Conservation (phyloP, 371 early-diverging fungal species). For the Nematocida sp. region DNA sequence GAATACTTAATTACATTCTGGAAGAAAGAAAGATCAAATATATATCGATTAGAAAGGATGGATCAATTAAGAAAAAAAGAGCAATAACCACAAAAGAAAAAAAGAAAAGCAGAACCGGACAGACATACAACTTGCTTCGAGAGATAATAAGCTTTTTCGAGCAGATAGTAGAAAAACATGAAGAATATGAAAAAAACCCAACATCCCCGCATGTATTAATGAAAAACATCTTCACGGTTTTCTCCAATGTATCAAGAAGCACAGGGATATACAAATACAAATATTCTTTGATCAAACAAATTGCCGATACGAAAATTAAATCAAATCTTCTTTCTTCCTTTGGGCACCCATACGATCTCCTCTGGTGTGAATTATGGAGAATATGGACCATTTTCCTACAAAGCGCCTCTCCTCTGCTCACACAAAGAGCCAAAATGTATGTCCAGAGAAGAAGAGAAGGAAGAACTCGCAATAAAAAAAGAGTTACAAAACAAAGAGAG, state of each 20-base stretch:
- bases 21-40: constrained; percentile 88
- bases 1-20: constrained; percentile 93
- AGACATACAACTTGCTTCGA: constrained; percentile 83
- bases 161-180: constrained; percentile 86
- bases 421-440: constrained; percentile 81
- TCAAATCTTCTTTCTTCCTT: neutral
- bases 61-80: constrained; percentile 90
- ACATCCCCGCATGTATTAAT: constrained; percentile 85
- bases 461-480: constrained; percentile 20
- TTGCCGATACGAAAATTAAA: constrained; percentile 72
- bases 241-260: constrained; percentile 93
- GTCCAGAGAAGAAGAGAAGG: constrained; percentile 10
- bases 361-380: constrained; percentile 98
- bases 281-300: constrained; percentile 91
- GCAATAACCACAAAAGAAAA: constrained; percentile 96
- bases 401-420: constrained; percentile 88
- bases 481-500: constrained; percentile 79
- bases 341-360: constrained; percentile 82
- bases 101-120: constrained; percentile 95
- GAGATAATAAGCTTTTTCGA: constrained; percentile 94
- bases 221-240: constrained; percentile 89
- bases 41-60: constrained; percentile 91
- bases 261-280: constrained; percentile 99
- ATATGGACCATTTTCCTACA: constrained; percentile 97
- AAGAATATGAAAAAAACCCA: constrained; percentile 73